Evolutionary conservation across 345 rosid species (phyloP).

Genomic region (Syzygium jambos): DNA sequence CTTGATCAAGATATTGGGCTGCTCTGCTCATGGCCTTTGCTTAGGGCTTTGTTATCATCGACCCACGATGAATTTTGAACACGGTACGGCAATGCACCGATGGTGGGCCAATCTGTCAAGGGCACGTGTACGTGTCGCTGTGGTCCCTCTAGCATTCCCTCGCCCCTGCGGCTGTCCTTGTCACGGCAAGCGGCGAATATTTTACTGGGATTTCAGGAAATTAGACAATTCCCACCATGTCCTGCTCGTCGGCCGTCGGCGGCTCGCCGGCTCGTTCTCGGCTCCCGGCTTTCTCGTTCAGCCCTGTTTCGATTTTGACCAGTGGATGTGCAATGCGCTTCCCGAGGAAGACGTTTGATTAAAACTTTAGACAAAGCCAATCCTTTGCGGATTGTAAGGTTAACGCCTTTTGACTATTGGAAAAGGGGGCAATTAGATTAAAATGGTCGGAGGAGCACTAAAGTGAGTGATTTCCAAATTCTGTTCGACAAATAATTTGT

Average conservation of each 20-base stretch:
- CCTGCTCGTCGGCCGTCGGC: background rate
- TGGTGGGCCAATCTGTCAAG: background rate
- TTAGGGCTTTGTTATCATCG: background rate
- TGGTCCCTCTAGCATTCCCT: background rate
- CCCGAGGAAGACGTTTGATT: background rate
- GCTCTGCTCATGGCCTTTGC: background rate
- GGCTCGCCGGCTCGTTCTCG: background rate
- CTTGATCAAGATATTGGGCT: background rate
- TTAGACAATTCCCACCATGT: background rate
- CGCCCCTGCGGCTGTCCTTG: background rate
- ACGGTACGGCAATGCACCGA: background rate
- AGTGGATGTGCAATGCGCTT: background rate
- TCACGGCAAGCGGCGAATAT: background rate
- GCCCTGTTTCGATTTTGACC: background rate
- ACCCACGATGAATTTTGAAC: background rate
- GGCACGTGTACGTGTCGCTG: background rate
- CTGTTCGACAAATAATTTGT: background rate
- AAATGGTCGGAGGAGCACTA: background rate
- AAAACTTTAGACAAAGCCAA: background rate
- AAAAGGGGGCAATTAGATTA: background rate
- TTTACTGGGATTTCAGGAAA: background rate
- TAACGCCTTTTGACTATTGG: background rate
- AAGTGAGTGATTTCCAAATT: background rate
- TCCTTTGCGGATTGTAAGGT: background rate
- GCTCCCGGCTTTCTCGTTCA: background rate